These are phyloP conservation scores for Cenchrus fungigraminus DNA, from an alignment of 176 grass and related monocot species.

Conservation along the genomic window DNA sequence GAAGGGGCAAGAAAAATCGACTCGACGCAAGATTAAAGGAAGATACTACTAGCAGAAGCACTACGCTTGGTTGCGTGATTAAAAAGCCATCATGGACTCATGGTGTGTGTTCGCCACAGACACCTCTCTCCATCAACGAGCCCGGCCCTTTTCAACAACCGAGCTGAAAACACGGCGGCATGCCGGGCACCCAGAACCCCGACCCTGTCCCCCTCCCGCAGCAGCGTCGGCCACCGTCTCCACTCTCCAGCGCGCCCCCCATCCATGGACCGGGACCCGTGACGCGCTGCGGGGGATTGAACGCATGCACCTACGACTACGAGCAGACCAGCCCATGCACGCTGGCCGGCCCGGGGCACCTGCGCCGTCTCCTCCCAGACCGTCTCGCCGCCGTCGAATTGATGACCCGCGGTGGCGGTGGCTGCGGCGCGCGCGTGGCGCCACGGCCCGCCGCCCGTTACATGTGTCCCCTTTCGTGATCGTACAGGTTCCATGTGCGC, in stretches of 20 bases:
- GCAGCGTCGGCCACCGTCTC: neutral
- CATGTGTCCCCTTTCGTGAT: neutral
- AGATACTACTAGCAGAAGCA: neutral
- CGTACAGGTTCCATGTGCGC: no score
- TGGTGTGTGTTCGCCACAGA: neutral
- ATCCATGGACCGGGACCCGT: neutral
- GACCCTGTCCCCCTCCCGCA: neutral
- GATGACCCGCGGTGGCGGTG: no score
- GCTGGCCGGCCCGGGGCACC: neutral
- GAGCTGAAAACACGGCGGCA: constrained; percentile 28
- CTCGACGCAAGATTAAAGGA: neutral
- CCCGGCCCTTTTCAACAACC: neutral
- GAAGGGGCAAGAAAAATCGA: neutral
- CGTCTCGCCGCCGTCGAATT: neutral
- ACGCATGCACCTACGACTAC: neutral
- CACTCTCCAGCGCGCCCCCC: neutral
- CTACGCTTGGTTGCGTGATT: neutral
- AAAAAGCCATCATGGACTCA: neutral
- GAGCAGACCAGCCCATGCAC: neutral
- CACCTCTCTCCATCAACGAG: neutral
- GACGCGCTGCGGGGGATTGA: neutral
- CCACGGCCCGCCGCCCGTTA: neutral
- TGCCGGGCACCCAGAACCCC: constrained; percentile 15
- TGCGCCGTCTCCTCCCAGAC: neutral
- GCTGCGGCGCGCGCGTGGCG: neutral